Evolutionary conservation across 2,329 filamentous ascomycete species (phyloP), one percentile per base, ranked within the genome.

Genomic region (Colletotrichum paranaense): DNA sequence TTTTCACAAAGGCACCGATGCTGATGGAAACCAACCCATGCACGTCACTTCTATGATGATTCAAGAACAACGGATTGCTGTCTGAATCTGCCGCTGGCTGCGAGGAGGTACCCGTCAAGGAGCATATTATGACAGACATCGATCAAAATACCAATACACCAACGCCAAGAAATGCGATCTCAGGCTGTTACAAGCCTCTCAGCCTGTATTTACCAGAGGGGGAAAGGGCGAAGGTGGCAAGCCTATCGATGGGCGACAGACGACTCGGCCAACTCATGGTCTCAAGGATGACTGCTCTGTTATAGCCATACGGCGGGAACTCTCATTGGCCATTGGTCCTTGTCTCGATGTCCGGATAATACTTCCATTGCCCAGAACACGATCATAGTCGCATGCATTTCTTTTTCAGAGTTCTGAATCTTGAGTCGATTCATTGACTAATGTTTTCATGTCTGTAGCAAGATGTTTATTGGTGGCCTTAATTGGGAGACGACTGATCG

Each of bases 401-500:
- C 1, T 42, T 19, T 19, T 42, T 42, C 38, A 14, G 1, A 42
- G 7, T 19, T 57, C 16, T 52, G 24, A 28, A 16, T 7, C 26
- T 38, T 12, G 9, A 19, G 60, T 62, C 32, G 16, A 16, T 38
- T 38, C 70, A 53, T 66, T 75, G 55, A 75, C 59, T 28, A 38
- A 35, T 30, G 12, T 11, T 28, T n/a, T 8, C 14, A n/a, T 49
- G 16, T 26, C 72, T 78, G 80, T 85, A 99, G 97, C 80, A 99
- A 99, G 87, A 99, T 99, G 97, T 99, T 99, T 79, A 99, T 99
- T 84, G 97, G 97, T 79, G 97, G 97, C 53, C 86, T 99, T 68
- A 99, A 99, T 82, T 99, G 97, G 97, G 97, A 99, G 84, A 99
- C 97, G 19, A 98, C 97, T 68, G 96, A 98, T 86, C 92, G 96